Evolutionary conservation across 2,329 filamentous ascomycete genomes (phyloP).

Genomic region (Aspergillus sp.): DNA sequence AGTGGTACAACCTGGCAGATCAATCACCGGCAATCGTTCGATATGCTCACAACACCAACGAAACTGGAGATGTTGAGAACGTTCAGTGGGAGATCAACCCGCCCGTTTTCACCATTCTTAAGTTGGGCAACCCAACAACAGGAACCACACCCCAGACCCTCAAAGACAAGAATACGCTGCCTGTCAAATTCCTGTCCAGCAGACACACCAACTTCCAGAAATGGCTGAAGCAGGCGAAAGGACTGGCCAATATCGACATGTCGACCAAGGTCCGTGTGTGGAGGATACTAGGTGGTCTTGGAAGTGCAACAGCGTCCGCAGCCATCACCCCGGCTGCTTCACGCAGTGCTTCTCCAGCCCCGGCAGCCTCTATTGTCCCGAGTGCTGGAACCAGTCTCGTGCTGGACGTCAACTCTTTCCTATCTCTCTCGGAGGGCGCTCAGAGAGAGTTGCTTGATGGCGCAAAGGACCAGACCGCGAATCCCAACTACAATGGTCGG

Average conservation of each 20-base stretch:
- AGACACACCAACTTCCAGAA: constrained; percentile 63
- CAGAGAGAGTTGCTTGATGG: constrained; percentile 61
- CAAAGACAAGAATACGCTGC: constrained; percentile 57
- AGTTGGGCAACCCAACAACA: constrained; percentile 60
- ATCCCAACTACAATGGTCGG: constrained; percentile 73
- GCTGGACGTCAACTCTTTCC: constrained; percentile 60
- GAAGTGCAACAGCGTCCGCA: constrained; percentile 40
- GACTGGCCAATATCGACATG: constrained; percentile 60
- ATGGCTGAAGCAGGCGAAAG: constrained; percentile 74
- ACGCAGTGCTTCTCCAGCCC: constrained; percentile 40
- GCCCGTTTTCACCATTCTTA: constrained; percentile 78
- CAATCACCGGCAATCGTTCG: constrained; percentile 69
- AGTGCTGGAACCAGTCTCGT: constrained; percentile 48
- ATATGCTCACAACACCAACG: constrained; percentile 68
- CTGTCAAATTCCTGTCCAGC: constrained; percentile 66
- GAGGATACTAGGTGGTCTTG: constrained; percentile 51
- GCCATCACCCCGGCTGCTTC: constrained; percentile 41
- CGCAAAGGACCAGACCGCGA: constrained; percentile 64
- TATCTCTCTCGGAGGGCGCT: constrained; percentile 55
- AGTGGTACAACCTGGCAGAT: constrained; percentile 74
- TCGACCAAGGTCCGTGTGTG: constrained; percentile 74
- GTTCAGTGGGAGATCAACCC: constrained; percentile 80
- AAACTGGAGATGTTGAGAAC: constrained; percentile 58
- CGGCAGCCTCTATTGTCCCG: constrained; percentile 37
- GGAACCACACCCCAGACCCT: constrained; percentile 56